Base-by-base conservation (phyloP, 495 filamentous ascomycete species). In the Penicillium bialowiezense region DNA sequence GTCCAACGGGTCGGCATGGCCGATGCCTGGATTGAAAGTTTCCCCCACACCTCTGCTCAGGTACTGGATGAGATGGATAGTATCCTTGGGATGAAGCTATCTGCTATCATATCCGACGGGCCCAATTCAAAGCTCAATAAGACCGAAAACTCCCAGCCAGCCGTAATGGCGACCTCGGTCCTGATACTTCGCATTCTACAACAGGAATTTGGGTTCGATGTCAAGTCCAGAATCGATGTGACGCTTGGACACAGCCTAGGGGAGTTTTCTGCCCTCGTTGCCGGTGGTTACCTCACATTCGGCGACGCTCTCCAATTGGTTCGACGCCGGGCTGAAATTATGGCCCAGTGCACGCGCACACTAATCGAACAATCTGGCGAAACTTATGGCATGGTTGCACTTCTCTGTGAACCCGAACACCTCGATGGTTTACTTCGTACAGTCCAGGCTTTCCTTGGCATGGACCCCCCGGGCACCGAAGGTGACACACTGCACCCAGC, bases 1-100 rank as follows among this genome's bases (percentile, higher is more conserved):
- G 91, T 96, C 10, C 93, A 98, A 65, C 84, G 88, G 59, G 86
- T 96, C 3, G 92, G 90, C 62, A 98, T 98, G 93, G 75, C 87
- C 26, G 77, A 77, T 21, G 80, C 88, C 26, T 96, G 95, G 89
- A 74, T 91, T 48, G 80, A 87, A 52, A 81, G 81, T 41, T 98
- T 96, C 64, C 92, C 93, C 12, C 58, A 64, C 37, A 95, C 88
- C 24, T 84, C 86, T 15, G 67, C 65, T 5, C 79, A 78, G 4
- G 76, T 96, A 24, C 67, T 97, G 44, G 82, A 95, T 47, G 86
- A 95, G 68, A 89, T 96, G 68, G 91, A 98, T 71, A 62, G 77
- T 35, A 78, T 81, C 3, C 74, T 96, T 51, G 75, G 83, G 36
- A 79, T 84, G 53, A 65, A 72, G 2, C 72, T 96, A 20, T 88